Percentiles rank a stretch among this genome's conserved stretches.
phyloP scores from a whole-genome alignment of 2,329 filamentous ascomycete species.

The Sporothrix schenckii region DNA sequence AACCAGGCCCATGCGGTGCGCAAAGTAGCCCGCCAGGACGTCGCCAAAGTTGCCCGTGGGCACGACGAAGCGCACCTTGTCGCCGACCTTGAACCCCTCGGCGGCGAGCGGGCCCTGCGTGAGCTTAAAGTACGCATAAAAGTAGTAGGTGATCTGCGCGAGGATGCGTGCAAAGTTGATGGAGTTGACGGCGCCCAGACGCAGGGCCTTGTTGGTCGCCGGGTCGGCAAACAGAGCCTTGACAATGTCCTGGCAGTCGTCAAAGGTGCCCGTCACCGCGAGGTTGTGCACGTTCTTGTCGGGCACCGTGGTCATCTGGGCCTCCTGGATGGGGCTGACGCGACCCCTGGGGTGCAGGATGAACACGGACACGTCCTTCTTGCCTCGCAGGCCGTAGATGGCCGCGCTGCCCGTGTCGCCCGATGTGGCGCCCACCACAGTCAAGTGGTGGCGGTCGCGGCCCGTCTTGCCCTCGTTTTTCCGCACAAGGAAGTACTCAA shows the following conservation, averaged over 20 bases:
- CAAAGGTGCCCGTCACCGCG: conserved; percentile 86
- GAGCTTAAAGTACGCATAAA: conserved; percentile 88
- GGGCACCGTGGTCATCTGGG: conserved; percentile 93
- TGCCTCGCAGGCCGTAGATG: conserved; percentile 91
- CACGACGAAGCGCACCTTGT: conserved; percentile 81
- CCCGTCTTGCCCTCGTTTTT: conserved; percentile 71
- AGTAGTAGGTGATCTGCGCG: conserved; percentile 97
- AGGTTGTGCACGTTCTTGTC: conserved; percentile 93
- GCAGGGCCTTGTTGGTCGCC: conserved; percentile 78
- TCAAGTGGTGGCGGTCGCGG: conserved; percentile 73
- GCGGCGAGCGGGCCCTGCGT: conserved; percentile 53
- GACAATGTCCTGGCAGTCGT: conserved; percentile 96
- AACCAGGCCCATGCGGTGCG: conserved; percentile 62
- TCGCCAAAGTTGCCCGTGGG: conserved; percentile 96
- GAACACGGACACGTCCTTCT: conserved; percentile 96
- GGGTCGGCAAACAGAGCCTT: conserved; percentile 89
- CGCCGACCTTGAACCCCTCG: conserved; percentile 62
- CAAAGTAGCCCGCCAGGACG: conserved; percentile 91
- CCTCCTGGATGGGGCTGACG: conserved; percentile 89
- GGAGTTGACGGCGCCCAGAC: conserved; percentile 90
- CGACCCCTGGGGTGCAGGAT: conserved; percentile 92
- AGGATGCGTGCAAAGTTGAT: conserved; percentile 97
- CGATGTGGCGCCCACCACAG: conserved; percentile 83
- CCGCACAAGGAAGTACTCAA: conserved; percentile 80
- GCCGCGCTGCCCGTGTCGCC: conserved; percentile 92